Conservation (phyloP, 441 rosid genomes). For the Populus hybrid region DNA sequence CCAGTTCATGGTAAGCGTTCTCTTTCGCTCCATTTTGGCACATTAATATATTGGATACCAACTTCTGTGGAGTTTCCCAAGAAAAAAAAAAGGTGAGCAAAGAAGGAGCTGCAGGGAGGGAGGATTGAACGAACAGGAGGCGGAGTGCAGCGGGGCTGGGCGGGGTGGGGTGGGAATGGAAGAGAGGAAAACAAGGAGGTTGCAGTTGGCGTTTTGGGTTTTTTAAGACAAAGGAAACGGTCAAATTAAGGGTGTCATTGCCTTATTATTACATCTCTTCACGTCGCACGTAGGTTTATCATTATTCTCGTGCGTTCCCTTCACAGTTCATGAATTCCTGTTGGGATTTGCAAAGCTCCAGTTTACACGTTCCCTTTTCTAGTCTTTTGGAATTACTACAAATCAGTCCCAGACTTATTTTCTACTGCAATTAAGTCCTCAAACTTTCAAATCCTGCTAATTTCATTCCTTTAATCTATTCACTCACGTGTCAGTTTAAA, state of each 20-base stretch:
- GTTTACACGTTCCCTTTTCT: neutral
- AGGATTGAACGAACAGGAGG: neutral
- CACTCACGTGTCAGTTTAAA: neutral
- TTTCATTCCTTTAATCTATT: too few species aligned
- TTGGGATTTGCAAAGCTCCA: too few species aligned
- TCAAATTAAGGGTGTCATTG: constrained; percentile 22
- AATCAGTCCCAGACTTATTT: neutral
- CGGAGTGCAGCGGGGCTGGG: neutral
- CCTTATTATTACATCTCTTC: neutral
- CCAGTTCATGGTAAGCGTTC: constrained; percentile 73
- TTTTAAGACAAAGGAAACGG: constrained; percentile 27
- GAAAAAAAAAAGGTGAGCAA: neutral
- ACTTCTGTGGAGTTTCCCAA: too few species aligned
- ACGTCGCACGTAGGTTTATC: neutral
- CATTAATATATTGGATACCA: neutral
- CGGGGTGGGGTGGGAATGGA: constrained; percentile 19
- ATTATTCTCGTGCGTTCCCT: neutral
- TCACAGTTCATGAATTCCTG: neutral
- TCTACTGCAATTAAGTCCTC: neutral
- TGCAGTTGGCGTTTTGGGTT: constrained; percentile 7
- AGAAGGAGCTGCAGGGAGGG: neutral
- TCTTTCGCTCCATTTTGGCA: constrained; percentile 34
- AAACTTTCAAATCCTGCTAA: neutral
- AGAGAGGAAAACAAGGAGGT: constrained; percentile 30
- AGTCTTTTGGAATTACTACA: neutral